These are phyloP conservation scores for Neurospora sublineolata DNA, from an alignment of 495 filamentous ascomycete species.

Conservation along the genomic window DNA sequence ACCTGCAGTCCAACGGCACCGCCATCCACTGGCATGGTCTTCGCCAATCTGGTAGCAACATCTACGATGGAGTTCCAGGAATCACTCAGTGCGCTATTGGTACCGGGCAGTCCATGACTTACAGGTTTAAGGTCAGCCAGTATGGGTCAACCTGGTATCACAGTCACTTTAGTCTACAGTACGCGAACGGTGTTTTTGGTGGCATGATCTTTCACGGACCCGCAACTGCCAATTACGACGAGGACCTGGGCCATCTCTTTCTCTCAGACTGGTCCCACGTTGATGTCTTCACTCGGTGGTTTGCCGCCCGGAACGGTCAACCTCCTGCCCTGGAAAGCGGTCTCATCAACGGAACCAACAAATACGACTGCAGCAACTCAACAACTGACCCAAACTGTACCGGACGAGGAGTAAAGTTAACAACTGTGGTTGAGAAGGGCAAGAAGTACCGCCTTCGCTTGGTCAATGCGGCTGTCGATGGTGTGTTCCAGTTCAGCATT, in stretches of 20 bases:
- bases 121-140: conserved; percentile 16
- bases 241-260: conserved; percentile 4
- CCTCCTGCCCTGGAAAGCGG: conserved; percentile 23
- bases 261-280: conserved; percentile 17
- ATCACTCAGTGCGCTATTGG: conserved; percentile 24
- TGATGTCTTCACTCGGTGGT: conserved; percentile 20
- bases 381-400: conserved; percentile 14
- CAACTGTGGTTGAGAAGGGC: conserved; percentile 24
- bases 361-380: conserved; percentile 19
- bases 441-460: conserved; percentile 40
- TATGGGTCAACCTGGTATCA: conserved; percentile 36
- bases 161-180: conserved; percentile 37
- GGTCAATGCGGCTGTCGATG: conserved; percentile 39
- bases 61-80: conserved; percentile 22
- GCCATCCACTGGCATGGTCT: conserved; percentile 27
- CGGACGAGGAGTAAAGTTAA: conserved; percentile 20
- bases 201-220: conserved; percentile 43
- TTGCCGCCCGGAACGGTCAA: conserved; percentile 17
- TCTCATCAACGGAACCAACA: conserved; percentile 28
- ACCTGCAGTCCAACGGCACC: conserved; percentile 16
- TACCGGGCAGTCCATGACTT: conserved; percentile 18
- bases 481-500: conserved; percentile 26
- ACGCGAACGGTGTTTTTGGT: conserved; percentile 31
- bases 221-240: conserved; percentile 32
- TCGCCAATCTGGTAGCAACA: conserved; percentile 14